Evolutionary conservation across 1,284 basidiomycete species (phyloP), one percentile per base, ranked within the genome.

Genomic region (Athelia sp.): DNA sequence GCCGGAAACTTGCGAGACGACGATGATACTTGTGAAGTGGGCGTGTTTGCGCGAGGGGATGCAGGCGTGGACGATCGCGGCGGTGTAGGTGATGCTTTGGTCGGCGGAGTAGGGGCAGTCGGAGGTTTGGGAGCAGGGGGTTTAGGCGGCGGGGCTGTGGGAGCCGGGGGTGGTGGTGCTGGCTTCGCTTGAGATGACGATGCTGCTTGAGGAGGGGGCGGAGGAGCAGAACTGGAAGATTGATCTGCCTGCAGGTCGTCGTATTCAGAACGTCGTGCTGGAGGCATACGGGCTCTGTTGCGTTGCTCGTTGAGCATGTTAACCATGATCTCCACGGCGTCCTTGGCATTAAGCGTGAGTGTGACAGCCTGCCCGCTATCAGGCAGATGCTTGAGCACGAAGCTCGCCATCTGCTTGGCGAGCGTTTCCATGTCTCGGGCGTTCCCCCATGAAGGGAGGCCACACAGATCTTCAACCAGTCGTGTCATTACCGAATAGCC

Each of bases 401-500:
- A 34, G 19, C 49, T 46, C 10, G 56, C 49, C 58, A 69, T 64
- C 45, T 59, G 45, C 48, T 62, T 64, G 14, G 66, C 54, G 8
- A 69, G 54, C 0, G 63, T 65, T 34, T 57, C 52, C 38, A 68
- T 59, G 24, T 64, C 61, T 4, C 67, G 56, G 4, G 67, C 67
- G 50, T 69, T 68, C 3, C 67, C 67, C 67, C 67, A 67, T 2
- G 60, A 61, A 13, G 64, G 55, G 1, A 67, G 53, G 9, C 23
- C 24, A 13, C 58, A 54, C 13, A 69, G 51, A 9, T 54, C 8
- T n/a, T 52, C 34, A n/a, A 67, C 8, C 9, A 64, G 21, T 3
- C 34, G 24, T 17, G 50, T 49, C 50, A 67, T 53, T 4, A 50
- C 26, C 10, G 35, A 18, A 36, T 60, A 61, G 4, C 45, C 48